phyloP scores from a whole-genome alignment of 2,329 filamentous ascomycete species.

The Nemania sp. region DNA sequence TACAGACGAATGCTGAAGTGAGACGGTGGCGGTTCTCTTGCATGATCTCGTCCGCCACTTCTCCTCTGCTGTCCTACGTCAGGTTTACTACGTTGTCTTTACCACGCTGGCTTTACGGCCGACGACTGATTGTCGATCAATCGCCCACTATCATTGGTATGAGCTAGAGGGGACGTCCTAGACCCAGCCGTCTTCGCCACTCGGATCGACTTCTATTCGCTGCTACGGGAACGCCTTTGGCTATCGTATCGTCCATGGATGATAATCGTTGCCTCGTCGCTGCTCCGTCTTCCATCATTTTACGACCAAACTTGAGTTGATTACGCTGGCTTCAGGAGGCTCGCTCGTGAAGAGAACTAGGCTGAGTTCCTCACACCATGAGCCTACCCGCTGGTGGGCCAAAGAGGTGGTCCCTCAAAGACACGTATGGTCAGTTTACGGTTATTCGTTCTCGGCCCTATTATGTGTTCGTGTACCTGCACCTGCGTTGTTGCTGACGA shows the following conservation, averaged over 20 bases:
- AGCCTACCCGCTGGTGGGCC: slow-evolving; percentile 32
- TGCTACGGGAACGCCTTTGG: neutral
- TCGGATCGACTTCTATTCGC: neutral
- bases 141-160: neutral
- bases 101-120: neutral
- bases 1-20: too few relatives aligned
- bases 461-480: neutral
- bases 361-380: slow-evolving; percentile 28
- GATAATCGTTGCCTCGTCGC: neutral
- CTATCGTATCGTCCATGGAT: too few relatives aligned
- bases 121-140: neutral
- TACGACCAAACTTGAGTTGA: neutral
- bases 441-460: slow-evolving; percentile 16
- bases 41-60: neutral
- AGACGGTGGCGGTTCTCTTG: slow-evolving; percentile 11
- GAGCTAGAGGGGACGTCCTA: neutral
- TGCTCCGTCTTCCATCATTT: slow-evolving; percentile 3
- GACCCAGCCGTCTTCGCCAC: neutral
- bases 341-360: neutral
- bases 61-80: neutral
- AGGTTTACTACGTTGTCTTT: neutral
- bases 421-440: slow-evolving; percentile 41
- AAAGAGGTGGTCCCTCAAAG: slow-evolving; percentile 41
- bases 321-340: neutral
- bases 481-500: slow-evolving; percentile 10